phyloP scores from a whole-genome alignment of 257 asterid genomes.

The Solanum appendiculatum region DNA sequence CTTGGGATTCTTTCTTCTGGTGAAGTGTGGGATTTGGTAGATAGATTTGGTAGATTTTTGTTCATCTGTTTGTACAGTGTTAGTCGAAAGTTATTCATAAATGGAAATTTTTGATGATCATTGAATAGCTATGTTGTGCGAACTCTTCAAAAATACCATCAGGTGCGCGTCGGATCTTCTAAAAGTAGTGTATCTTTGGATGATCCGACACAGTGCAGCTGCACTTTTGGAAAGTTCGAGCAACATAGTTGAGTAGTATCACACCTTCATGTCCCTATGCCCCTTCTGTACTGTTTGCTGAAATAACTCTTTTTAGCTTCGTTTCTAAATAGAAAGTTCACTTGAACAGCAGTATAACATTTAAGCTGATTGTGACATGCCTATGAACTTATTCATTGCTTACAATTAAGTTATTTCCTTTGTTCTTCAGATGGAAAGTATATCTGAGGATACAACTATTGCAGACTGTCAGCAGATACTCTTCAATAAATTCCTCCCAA shows the following conservation, averaged over 20 bases:
- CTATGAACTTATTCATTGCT: neutral
- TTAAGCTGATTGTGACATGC: neutral
- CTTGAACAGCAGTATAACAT: neutral
- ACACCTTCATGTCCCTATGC: neutral
- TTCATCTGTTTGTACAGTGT: neutral
- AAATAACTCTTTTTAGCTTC: neutral
- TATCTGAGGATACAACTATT: slow-evolving; percentile 46
- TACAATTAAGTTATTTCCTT: neutral
- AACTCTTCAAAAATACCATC: neutral
- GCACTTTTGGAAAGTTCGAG: neutral
- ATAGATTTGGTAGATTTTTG: neutral
- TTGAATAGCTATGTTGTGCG: neutral
- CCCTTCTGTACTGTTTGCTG: neutral
- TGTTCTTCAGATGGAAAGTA: slow-evolving; percentile 61
- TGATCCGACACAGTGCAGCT: neutral
- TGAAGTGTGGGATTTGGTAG: neutral
- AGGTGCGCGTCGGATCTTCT: neutral
- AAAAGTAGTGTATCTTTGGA: neutral
- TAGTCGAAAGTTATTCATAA: neutral
- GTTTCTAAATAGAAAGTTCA: neutral
- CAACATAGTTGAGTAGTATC: neutral
- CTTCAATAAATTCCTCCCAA: slow-evolving; percentile 47
- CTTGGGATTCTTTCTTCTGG: neutral
- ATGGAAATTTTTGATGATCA: neutral
- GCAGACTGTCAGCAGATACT: slow-evolving; percentile 24